phyloP scores from a whole-genome alignment of 306 rosid genomes.

The Hylodesmum podocarpum region DNA sequence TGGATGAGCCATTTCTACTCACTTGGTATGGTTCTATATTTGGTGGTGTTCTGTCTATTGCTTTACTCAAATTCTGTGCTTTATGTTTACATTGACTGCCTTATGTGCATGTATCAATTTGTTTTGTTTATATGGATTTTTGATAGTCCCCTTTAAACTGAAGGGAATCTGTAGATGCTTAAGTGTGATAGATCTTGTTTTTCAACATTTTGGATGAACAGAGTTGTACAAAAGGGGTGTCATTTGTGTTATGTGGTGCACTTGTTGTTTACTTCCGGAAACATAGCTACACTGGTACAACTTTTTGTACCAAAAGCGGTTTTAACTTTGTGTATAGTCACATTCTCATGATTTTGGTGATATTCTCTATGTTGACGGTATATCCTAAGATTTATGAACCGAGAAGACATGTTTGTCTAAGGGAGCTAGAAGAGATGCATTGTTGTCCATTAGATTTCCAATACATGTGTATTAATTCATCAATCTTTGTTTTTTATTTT shows the following conservation, averaged over 20 bases:
- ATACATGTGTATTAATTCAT: not conserved
- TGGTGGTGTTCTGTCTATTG: not conserved
- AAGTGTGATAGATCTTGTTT: not conserved
- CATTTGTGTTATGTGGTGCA: not conserved
- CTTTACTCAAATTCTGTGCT: not conserved
- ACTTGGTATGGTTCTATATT: slow-evolving; percentile 63
- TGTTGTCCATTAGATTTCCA: not conserved
- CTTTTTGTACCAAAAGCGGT: not conserved
- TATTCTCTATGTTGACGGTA: not conserved
- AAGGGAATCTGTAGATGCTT: not conserved
- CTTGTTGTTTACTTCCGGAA: not conserved
- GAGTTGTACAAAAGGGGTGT: not conserved
- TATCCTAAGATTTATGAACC: not conserved
- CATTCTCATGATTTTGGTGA: not conserved
- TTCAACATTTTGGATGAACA: not conserved
- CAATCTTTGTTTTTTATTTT: not conserved
- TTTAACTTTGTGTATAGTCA: not conserved
- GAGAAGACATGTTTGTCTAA: not conserved
- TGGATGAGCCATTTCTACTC: slow-evolving; percentile 80
- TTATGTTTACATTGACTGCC: not conserved
- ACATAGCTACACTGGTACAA: too few relatives aligned
- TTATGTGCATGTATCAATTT: not conserved
- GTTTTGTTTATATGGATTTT: not conserved
- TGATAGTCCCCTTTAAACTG: not conserved
- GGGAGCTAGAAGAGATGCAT: too few relatives aligned